Conservation (phyloP, 495 filamentous ascomycete species). For the Penicillium samsonianum region DNA sequence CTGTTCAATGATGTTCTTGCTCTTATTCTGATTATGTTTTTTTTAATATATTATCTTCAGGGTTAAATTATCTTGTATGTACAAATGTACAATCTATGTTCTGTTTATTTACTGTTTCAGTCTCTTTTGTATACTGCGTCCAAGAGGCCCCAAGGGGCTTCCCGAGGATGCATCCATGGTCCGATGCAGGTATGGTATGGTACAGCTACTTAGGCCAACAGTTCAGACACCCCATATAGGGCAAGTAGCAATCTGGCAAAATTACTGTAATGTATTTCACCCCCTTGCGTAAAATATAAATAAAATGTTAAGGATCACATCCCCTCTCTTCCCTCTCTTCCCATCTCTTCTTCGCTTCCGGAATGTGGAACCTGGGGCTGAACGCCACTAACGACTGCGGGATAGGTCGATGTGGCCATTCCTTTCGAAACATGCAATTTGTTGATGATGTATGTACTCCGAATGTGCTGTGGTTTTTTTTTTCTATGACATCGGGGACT, state of each 20-base stretch:
- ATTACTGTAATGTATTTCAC: neutral
- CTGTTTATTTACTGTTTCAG: constrained; percentile 6
- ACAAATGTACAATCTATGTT: neutral
- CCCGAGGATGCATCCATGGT: constrained; percentile 27
- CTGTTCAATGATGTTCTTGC: neutral
- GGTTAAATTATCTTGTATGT: neutral
- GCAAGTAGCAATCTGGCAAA: neutral
- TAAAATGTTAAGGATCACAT: constrained; percentile 4
- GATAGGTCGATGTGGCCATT: constrained; percentile 3
- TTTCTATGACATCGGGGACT: neutral
- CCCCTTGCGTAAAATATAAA: constrained; percentile 14
- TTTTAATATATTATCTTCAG: neutral
- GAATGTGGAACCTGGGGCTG: constrained; percentile 30
- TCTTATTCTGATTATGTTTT: neutral
- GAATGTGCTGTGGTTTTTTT: neutral
- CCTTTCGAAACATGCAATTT: constrained; percentile 3
- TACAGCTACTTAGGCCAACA: neutral
- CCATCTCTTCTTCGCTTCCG: constrained; percentile 8
- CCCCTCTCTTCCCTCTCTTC: neutral
- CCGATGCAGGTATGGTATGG: neutral
- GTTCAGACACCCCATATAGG: neutral
- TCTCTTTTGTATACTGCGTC: neutral
- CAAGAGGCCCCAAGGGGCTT: constrained; percentile 19
- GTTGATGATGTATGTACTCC: neutral
- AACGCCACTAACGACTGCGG: constrained; percentile 25